A percentile compares a stretch with the other conserved stretches of the same genome.
phyloP scores from a whole-genome alignment of 192 early-diverging fungal genomes.

The Backusella westeae region DNA sequence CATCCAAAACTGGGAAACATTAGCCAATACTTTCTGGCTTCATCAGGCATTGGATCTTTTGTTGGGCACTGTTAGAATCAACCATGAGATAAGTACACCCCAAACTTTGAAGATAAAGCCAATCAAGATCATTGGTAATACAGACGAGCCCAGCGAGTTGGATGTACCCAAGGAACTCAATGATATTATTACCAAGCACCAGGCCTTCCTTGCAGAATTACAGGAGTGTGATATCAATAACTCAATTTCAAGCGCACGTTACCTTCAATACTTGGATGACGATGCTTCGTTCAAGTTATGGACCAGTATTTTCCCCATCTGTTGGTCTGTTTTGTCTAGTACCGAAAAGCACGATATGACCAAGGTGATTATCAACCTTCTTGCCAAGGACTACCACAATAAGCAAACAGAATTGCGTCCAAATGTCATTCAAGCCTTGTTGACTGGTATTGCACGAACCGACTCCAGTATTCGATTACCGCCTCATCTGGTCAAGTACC shows the following conservation, averaged over 20 bases:
- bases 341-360: slow-evolving; percentile 85
- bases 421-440: slow-evolving; percentile 93
- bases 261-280: slow-evolving; percentile 66
- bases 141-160: not conserved
- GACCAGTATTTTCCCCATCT: slow-evolving; percentile 80
- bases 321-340: slow-evolving; percentile 70
- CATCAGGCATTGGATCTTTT: slow-evolving; percentile 89
- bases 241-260: slow-evolving; percentile 56
- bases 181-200: slow-evolving; percentile 50
- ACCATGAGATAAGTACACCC: slow-evolving; percentile 33
- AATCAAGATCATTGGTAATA: slow-evolving; percentile 17
- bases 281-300: slow-evolving; percentile 75
- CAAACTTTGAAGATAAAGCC: slow-evolving; percentile 49
- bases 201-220: slow-evolving; percentile 60
- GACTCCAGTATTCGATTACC: slow-evolving; percentile 75
- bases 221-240: slow-evolving; percentile 45
- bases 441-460: slow-evolving; percentile 84
- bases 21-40: slow-evolving; percentile 87
- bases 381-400: slow-evolving; percentile 90
- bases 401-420: slow-evolving; percentile 77
- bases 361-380: slow-evolving; percentile 77
- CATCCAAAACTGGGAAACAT: slow-evolving; percentile 94
- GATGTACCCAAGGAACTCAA: slow-evolving; percentile 39
- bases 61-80: slow-evolving; percentile 60
- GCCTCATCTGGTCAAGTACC: slow-evolving; percentile 90